These are phyloP conservation scores for Tetracentron sinense DNA, from an alignment of 164 flowering plant species.

Conservation along the genomic window DNA sequence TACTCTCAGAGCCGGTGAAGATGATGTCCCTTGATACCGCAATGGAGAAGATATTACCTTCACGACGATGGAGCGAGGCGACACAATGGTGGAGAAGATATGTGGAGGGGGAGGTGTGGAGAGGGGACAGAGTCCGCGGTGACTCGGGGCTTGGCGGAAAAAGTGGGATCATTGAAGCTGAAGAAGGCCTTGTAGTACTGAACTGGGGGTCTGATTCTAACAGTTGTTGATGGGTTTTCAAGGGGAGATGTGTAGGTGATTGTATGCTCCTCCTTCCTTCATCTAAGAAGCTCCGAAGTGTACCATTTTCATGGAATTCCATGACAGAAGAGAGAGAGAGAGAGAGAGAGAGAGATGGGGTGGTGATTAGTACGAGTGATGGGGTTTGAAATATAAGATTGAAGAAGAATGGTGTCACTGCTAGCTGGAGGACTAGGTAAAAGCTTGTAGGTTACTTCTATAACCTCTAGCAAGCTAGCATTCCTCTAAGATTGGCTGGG, in stretches of 20 bases:
- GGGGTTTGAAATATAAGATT: too few species aligned
- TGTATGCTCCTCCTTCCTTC: slow-evolving; percentile 11
- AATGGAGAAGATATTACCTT: slow-evolving; percentile 38
- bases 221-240: slow-evolving; percentile 2
- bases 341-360: too few species aligned
- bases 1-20: slow-evolving; percentile 42
- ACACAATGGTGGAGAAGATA: slow-evolving; percentile 31
- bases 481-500: too few species aligned
- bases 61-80: slow-evolving; percentile 36
- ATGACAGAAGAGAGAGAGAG: slow-evolving; percentile 1
- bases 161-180: slow-evolving; percentile 4
- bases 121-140: slow-evolving; percentile 31
- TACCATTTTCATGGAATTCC: slow-evolving; percentile 17
- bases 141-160: slow-evolving; percentile 22
- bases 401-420: too few species aligned
- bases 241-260: slow-evolving; percentile 12
- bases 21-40: slow-evolving; percentile 28
- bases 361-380: slow-evolving; percentile 5
- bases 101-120: slow-evolving; percentile 21
- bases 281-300: slow-evolving; percentile 16
- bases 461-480: too few species aligned
- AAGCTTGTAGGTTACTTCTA: too few species aligned
- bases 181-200: not conserved
- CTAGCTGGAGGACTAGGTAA: too few species aligned
- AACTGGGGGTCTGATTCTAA: slow-evolving; percentile 2